A percentile compares a stretch with the other conserved stretches of the same genome.
These are phyloP conservation scores for Trebouxia sp. DNA, from an alignment of 139 green algal genomes.

Conservation along the genomic window DNA sequence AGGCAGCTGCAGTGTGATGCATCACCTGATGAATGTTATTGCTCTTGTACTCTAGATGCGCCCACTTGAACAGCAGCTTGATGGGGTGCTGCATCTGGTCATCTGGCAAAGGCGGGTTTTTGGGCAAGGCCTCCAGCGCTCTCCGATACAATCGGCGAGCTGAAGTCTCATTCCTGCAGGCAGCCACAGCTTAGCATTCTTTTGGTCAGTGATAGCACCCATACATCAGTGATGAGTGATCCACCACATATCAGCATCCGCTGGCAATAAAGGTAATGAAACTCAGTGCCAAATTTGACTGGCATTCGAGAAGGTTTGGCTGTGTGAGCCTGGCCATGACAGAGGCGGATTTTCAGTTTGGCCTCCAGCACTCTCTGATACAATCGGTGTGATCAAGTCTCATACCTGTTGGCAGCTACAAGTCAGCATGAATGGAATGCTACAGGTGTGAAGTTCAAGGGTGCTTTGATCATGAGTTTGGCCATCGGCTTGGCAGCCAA, in stretches of 20 bases:
- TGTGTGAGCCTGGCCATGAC: too few relatives aligned
- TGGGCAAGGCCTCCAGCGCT: slow-evolving; percentile 39
- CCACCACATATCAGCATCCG: background rate
- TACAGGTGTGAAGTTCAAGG: too few relatives aligned
- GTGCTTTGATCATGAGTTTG: too few relatives aligned
- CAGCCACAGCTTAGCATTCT: background rate
- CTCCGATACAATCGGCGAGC: slow-evolving; percentile 58
- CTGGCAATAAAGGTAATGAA: background rate
- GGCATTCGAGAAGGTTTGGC: background rate
- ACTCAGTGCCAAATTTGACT: background rate
- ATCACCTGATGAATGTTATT: slow-evolving; percentile 13
- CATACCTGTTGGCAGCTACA: slow-evolving; percentile 20
- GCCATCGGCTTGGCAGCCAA: too few relatives aligned
- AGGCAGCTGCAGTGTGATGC: background rate
- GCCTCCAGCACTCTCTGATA: slow-evolving; percentile 46
- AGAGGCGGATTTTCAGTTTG: slow-evolving; percentile 42
- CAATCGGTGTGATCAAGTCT: slow-evolving; percentile 52
- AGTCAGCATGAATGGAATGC: too few relatives aligned
- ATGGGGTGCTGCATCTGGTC: slow-evolving; percentile 43
- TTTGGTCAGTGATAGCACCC: background rate
- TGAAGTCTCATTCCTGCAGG: slow-evolving; percentile 40
- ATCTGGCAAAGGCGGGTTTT: slow-evolving; percentile 38
- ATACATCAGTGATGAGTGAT: background rate
- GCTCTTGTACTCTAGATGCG: background rate
- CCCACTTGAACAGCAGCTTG: slow-evolving; percentile 26